Evolutionary conservation across 2,329 filamentous ascomycete genomes (phyloP).

Genomic region (Neoscytalidium dimidiatum): DNA sequence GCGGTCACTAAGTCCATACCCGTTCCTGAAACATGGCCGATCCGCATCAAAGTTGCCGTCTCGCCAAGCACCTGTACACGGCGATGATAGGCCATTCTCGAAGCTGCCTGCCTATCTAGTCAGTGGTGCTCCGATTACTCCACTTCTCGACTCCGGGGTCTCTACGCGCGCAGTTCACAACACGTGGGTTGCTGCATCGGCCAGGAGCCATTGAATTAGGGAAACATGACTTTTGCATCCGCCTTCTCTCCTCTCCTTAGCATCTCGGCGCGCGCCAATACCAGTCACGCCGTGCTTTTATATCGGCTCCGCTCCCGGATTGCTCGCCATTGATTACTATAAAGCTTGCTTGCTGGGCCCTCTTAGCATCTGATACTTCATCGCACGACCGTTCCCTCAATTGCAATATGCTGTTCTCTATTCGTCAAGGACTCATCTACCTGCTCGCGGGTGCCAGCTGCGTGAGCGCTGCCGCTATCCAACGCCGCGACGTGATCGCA

Average conservation of each 20-base stretch:
- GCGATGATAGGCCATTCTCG: neutral
- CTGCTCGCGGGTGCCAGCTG: neutral
- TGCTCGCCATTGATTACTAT: neutral
- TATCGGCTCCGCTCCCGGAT: neutral
- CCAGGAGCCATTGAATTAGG: neutral
- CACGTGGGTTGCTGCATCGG: conserved; percentile 1
- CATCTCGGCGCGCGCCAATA: neutral
- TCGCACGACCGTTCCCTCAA: neutral
- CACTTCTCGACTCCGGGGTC: neutral
- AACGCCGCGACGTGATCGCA: conserved; percentile 45
- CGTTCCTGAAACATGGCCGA: neutral
- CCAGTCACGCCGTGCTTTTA: neutral
- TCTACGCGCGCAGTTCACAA: neutral
- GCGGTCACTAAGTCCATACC: neutral
- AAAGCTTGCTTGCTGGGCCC: neutral
- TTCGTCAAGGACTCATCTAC: neutral
- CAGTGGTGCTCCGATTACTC: neutral
- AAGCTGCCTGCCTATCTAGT: neutral
- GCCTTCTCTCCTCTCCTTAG: neutral
- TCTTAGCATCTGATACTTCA: neutral
- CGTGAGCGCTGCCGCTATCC: conserved; percentile 23
- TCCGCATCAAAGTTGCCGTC: neutral
- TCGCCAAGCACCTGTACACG: neutral
- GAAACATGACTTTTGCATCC: neutral
- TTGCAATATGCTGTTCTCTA: neutral